These are phyloP conservation scores for Gossypium aridum DNA, from an alignment of 441 rosid species.

Conservation along the genomic window DNA sequence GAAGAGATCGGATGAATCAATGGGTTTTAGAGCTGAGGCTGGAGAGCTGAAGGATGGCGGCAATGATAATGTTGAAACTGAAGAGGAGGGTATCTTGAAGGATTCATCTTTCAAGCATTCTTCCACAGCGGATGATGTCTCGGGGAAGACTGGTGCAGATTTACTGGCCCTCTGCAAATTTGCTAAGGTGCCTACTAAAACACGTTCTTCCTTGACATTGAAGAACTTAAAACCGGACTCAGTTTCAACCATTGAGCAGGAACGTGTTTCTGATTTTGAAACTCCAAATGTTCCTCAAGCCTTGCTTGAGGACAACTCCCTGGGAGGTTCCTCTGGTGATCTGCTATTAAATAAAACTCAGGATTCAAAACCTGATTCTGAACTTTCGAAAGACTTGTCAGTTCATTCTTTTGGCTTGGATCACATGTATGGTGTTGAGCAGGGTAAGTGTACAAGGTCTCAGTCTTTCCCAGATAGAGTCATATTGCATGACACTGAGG, in stretches of 20 bases:
- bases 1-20: conserved; percentile 31
- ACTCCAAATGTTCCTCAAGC: conserved; percentile 26
- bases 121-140: conserved; percentile 29
- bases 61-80: conserved; percentile 23
- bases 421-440: conserved; percentile 31
- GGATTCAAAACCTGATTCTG: conserved; percentile 30
- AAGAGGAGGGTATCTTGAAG: conserved; percentile 34
- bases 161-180: conserved; percentile 67
- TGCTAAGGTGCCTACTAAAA: conserved; percentile 77
- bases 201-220: conserved; percentile 60
- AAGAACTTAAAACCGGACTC: conserved; percentile 38
- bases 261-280: conserved; percentile 31
- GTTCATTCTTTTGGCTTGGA: conserved; percentile 27
- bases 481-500: conserved; percentile 32
- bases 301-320: conserved; percentile 27
- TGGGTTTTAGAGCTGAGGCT: conserved; percentile 26
- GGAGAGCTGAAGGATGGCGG: conserved; percentile 37
- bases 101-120: conserved; percentile 26
- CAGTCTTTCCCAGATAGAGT: conserved; percentile 54
- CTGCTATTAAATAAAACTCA: conserved; percentile 23
- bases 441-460: conserved; percentile 47
- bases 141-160: conserved; percentile 41
- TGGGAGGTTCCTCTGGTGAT: conserved; percentile 22
- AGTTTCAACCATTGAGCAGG: conserved; percentile 35
- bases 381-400: conserved; percentile 24